These are phyloP conservation scores for Buxus sempervirens DNA, from an alignment of 164 flowering plant genomes.

Conservation along the genomic window DNA sequence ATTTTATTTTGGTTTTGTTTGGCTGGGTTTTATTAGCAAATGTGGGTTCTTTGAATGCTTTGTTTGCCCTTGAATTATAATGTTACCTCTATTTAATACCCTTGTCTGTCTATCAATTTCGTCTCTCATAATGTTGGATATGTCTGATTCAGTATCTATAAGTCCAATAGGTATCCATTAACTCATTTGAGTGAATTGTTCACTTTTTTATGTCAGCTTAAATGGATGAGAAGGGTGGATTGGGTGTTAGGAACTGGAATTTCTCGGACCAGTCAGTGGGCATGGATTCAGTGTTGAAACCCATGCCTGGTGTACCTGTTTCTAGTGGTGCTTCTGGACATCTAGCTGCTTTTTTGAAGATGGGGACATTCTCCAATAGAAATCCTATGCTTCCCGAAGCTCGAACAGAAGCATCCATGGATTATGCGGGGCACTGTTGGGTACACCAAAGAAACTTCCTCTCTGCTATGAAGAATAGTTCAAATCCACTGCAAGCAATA, in stretches of 20 bases:
- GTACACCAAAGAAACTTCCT: conserved; percentile 28
- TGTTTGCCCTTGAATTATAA: too few relatives aligned
- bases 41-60: too few relatives aligned
- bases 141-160: too few relatives aligned
- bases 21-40: too few relatives aligned
- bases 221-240: conserved; percentile 27
- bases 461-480: conserved; percentile 17
- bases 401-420: conserved; percentile 23
- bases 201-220: neutral
- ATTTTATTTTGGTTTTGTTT: too few relatives aligned
- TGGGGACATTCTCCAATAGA: conserved; percentile 24
- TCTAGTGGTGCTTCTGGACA: conserved; percentile 11
- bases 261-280: conserved; percentile 17
- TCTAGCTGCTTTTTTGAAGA: conserved; percentile 19
- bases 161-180: too few relatives aligned
- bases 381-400: conserved; percentile 29
- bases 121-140: too few relatives aligned
- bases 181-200: conserved; percentile 7
- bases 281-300: conserved; percentile 13
- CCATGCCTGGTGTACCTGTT: conserved; percentile 12
- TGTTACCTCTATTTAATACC: too few relatives aligned
- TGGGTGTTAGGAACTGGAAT: conserved; percentile 23
- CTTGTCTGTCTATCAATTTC: too few relatives aligned
- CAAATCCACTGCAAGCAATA: conserved; percentile 19
- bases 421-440: conserved; percentile 25